Evolutionary conservation across 2,329 filamentous ascomycete species (phyloP), one percentile per base, ranked within the genome.

Genomic region (Exophiala dermatitidis): DNA sequence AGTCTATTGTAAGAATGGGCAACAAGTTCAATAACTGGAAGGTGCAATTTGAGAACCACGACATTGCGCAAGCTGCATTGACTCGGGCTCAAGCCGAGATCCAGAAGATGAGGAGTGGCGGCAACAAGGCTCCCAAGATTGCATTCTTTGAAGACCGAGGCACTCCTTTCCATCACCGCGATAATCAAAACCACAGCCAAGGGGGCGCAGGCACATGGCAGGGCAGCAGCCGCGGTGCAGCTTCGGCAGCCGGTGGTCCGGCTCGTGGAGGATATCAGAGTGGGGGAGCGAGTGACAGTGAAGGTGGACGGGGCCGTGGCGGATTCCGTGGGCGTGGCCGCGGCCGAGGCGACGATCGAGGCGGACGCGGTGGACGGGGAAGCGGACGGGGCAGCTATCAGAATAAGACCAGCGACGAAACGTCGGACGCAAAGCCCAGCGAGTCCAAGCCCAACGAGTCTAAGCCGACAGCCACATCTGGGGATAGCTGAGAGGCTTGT

Each of bases 41-140:
- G 46, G 89, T 88, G 29, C 85, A 90, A 61, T 97, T 97, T 73
- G 82, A 85, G 67, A 87, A 79, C 2, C 67, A 76, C 2, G 86
- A 94, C 62, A 88, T 95, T 46, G 88, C 91, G 65, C 87, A 90
- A 63, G 81, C 79, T 33, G 88, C 90, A 33, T 78, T 95, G 65
- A 80, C 83, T 40, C 83, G 83, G 60, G 56, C 54, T 30, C 81
- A 88, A 3, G 78, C 84, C 9, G 88, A 93, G 41, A 78, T 85
- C 63, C 91, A 90, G 77, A 86, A 83, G 59, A 79, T 79, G 38
- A 78, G 69, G 51, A 68, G 81, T 32, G 84, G 85, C 64, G 86
- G 89, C 59, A 83, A 87, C 58, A 85, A 84, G 59, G 87, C 86
- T 71, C 88, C 89, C 9, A 80, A 88, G 52, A 83, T 95, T 56